A percentile compares a stretch with the other conserved stretches of the same genome.
phyloP scores from a whole-genome alignment of 2,329 filamentous ascomycete genomes.

The Fusarium sp. region DNA sequence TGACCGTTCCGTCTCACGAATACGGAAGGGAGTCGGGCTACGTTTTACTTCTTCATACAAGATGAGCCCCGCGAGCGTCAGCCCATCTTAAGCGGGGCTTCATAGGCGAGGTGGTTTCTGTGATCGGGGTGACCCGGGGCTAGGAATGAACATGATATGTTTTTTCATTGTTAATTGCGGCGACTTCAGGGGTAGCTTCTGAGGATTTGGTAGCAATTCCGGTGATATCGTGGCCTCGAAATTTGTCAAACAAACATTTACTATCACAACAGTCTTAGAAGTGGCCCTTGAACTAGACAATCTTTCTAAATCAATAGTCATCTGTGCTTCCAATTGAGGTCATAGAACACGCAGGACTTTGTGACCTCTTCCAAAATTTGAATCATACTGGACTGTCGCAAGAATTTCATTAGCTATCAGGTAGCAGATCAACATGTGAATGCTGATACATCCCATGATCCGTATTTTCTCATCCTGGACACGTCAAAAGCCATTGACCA shows the following conservation, averaged over 20 bases:
- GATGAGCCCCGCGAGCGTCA: conserved; percentile 31
- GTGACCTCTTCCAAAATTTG: neutral
- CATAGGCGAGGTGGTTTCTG: conserved; percentile 22
- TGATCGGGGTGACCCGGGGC: conserved; percentile 40
- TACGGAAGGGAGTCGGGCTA: conserved; percentile 33
- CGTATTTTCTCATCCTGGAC: neutral
- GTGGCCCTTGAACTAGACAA: neutral
- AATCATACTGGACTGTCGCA: neutral
- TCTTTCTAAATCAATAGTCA: neutral
- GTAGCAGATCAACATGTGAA: conserved; percentile 22
- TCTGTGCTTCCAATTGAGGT: neutral
- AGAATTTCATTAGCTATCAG: neutral
- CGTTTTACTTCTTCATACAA: neutral
- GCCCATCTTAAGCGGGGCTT: conserved; percentile 41
- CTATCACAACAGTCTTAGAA: no score
- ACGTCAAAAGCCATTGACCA: conserved; percentile 32
- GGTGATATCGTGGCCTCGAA: conserved; percentile 3
- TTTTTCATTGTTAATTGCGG: conserved; percentile 2
- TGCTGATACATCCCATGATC: neutral
- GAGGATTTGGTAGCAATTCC: neutral
- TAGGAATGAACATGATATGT: conserved; percentile 22
- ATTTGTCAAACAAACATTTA: neutral
- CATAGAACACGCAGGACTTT: neutral
- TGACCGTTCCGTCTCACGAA: conserved; percentile 29
- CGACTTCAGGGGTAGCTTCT: conserved; percentile 3